Evolutionary conservation across 371 early-diverging fungal species (phyloP).

Genomic region (Apophysomyces trapeziformis): DNA sequence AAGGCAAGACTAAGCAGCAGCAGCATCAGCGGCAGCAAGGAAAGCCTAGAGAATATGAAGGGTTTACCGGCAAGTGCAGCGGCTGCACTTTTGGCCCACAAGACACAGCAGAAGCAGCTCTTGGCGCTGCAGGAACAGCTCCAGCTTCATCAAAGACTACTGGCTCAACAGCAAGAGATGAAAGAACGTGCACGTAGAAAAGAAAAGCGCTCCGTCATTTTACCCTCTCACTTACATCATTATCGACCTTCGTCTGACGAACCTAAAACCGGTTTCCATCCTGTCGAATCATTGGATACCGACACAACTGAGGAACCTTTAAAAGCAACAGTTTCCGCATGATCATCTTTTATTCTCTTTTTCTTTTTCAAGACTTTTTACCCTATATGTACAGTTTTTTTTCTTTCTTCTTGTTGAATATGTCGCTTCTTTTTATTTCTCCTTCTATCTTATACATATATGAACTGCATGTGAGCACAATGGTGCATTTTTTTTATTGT

Average conservation of each 20-base stretch:
- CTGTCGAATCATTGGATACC: slow-evolving; percentile 5
- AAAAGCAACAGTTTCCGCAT: slow-evolving; percentile 24
- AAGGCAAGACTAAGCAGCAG: not conserved
- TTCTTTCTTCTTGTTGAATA: not conserved
- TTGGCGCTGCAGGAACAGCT: slow-evolving; percentile 42
- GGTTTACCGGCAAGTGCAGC: slow-evolving; percentile 20
- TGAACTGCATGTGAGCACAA: not conserved
- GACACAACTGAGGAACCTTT: slow-evolving; percentile 10
- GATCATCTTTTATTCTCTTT: not conserved
- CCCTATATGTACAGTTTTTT: slow-evolving; percentile 4
- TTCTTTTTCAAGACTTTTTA: not conserved
- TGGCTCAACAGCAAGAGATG: slow-evolving; percentile 29
- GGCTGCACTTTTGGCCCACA: slow-evolving; percentile 38
- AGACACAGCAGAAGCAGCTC: slow-evolving; percentile 41
- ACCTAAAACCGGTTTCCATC: not conserved
- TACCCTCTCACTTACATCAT: not conserved
- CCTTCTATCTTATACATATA: not conserved
- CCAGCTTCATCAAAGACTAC: slow-evolving; percentile 34
- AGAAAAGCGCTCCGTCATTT: slow-evolving; percentile 12
- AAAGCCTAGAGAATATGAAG: not conserved
- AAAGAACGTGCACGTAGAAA: slow-evolving; percentile 13
- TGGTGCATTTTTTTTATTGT: too few species aligned
- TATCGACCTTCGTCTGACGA: slow-evolving; percentile 4
- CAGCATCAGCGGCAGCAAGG: not conserved
- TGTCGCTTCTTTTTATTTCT: not conserved